Evolutionary conservation across 768 basidiomycete species (phyloP).

Genomic region (Rhodocollybia butyracea): DNA sequence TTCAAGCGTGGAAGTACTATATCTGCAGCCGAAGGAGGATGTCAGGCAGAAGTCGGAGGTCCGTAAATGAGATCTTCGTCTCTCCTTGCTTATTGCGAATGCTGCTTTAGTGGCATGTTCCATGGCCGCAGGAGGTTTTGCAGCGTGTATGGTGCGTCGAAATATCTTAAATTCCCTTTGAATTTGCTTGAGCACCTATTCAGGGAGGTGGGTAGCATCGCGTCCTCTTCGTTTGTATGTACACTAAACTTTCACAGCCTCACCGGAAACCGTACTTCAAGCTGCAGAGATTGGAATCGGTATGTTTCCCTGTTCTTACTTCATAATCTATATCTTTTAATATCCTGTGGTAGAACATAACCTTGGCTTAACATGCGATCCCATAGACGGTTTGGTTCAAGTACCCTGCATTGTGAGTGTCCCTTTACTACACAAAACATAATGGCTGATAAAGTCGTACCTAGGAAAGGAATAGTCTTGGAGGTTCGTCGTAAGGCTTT

Average conservation of each 20-base stretch:
- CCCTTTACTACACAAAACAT: not conserved
- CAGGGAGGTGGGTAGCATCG: not conserved
- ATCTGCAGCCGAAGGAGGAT: constrained; percentile 92
- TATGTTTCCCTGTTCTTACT: constrained; percentile 22
- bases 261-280: constrained; percentile 79
- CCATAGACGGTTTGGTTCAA: constrained; percentile 89
- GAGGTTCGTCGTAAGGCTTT: constrained; percentile 43
- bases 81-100: not conserved
- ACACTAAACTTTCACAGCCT: constrained; percentile 37
- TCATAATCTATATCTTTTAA: not conserved
- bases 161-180: not conserved
- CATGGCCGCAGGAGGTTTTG: constrained; percentile 93
- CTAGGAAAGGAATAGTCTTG: constrained; percentile 82
- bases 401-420: constrained; percentile 88
- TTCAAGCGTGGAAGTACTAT: constrained; percentile 98
- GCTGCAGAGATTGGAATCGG: constrained; percentile 93
- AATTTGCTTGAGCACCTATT: not conserved
- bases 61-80: not conserved
- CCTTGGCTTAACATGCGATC: constrained; percentile 89
- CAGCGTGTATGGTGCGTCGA: constrained; percentile 88
- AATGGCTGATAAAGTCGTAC: not conserved
- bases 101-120: constrained; percentile 73
- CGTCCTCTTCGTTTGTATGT: not conserved
- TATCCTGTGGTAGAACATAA: constrained; percentile 60
- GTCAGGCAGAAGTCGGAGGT: constrained; percentile 95